Conservation (phyloP, 2,329 filamentous ascomycete genomes). For the Incumbomyces delicatus region DNA sequence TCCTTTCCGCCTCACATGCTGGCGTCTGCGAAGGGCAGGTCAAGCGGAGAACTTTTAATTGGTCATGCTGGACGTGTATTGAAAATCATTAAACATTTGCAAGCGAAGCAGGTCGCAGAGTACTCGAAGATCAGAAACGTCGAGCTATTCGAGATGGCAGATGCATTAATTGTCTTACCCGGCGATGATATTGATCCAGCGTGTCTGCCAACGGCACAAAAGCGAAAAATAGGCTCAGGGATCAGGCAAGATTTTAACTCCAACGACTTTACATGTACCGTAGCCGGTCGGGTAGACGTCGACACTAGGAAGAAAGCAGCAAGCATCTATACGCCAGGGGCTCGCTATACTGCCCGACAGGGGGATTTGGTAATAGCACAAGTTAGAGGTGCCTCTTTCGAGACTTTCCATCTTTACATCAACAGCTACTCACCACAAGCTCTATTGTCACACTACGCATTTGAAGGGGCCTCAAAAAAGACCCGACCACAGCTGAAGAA, state of each 20-base stretch:
- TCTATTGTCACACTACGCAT: slow-evolving; percentile 76
- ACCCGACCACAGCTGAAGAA: slow-evolving; percentile 67
- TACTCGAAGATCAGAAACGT: no score
- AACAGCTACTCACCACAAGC: slow-evolving; percentile 55
- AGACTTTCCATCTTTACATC: slow-evolving; percentile 71
- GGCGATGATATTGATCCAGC: slow-evolving; percentile 63
- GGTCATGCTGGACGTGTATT: not conserved
- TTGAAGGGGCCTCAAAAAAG: slow-evolving; percentile 87
- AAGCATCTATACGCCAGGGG: slow-evolving; percentile 27
- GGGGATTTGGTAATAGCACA: slow-evolving; percentile 85
- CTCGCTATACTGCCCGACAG: slow-evolving; percentile 65
- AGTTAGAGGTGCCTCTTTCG: slow-evolving; percentile 62
- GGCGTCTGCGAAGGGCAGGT: not conserved
- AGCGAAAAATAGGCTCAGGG: slow-evolving; percentile 58
- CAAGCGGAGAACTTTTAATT: not conserved
- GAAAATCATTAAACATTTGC: not conserved
- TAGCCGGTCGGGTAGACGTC: slow-evolving; percentile 28
- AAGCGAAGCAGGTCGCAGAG: no score
- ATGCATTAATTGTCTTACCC: slow-evolving; percentile 63
- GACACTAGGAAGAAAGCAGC: slow-evolving; percentile 32
- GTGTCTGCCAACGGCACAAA: slow-evolving; percentile 57
- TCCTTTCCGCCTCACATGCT: slow-evolving; percentile 9
- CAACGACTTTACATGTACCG: slow-evolving; percentile 26
- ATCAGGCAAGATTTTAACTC: slow-evolving; percentile 51
- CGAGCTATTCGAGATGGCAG: slow-evolving; percentile 38